Evolutionary conservation across 139 green algal species (phyloP), one percentile per base, ranked within the genome.

Genomic region (Volvox reticuliferus): DNA sequence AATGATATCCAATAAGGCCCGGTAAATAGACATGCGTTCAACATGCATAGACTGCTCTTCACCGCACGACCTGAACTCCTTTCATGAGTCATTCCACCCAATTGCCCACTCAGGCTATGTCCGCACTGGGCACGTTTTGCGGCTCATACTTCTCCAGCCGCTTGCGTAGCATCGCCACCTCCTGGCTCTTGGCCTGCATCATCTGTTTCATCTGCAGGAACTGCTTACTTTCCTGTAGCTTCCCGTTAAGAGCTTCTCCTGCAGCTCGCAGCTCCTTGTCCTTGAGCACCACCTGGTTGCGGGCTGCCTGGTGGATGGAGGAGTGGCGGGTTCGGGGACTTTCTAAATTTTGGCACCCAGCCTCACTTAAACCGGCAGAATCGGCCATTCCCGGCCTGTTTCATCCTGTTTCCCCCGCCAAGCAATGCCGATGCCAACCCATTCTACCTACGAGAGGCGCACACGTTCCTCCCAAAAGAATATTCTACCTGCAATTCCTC

Each of bases 131-230:
- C 55, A 96, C 87, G 24, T 63, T 79, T 20, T 95, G 87, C 12
- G 94, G 92, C 91, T 95, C 91, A 75, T 95, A 95, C 90, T 93
- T 92, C 2, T 87, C 91, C 82, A 96, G 84, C 50, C 76, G 73
- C 91, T 93, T 93, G 33, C 94, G 92, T 82, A 96, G 91, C 44
- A 88, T 68, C 20, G 93, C 78, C 73, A 93, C 94, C 90, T 96
- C 93, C 75, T 93, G 69, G 32, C 68, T 89, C 87, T 95, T 95
- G 14, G 81, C 32, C 87, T 95, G 94, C 94, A 96, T 95, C 80
- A 96, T 89, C 79, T 91, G 33, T 82, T 91, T 89, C 93, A 96
- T 94, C 91, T 95, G 92, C 92, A 94, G 90, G 82, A 94, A 95
- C 89, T 95, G 93, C 77, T 93, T 94, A 55, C 71, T 91, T 21